A percentile compares a stretch with the other conserved stretches of the same genome.
These are phyloP conservation scores for Psilocybe sp. DNA, from an alignment of 768 basidiomycete species.

Conservation along the genomic window DNA sequence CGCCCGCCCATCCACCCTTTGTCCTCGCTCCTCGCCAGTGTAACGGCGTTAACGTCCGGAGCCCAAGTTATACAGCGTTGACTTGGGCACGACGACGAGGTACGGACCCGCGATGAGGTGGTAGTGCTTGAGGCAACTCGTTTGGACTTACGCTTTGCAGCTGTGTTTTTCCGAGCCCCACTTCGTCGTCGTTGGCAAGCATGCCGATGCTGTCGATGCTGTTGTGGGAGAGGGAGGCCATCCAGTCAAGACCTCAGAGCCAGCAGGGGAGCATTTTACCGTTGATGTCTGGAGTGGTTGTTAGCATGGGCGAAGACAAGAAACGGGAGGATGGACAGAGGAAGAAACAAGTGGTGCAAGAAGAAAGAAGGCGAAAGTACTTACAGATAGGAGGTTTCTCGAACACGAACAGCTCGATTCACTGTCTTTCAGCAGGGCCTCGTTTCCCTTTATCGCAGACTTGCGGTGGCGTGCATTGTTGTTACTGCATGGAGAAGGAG, in stretches of 20 bases:
- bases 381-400: constrained; percentile 90
- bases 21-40: too few relatives aligned
- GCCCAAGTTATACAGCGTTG: constrained; percentile 96
- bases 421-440: constrained; percentile 87
- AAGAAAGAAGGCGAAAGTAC: constrained; percentile 3
- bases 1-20: too few relatives aligned
- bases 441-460: constrained; percentile 97
- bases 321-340: too few relatives aligned
- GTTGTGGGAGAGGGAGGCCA: constrained; percentile 94
- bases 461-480: constrained; percentile 83
- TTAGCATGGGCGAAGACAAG: too few relatives aligned
- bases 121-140: constrained; percentile 95
- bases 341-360: too few relatives aligned
- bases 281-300: constrained; percentile 63
- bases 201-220: constrained; percentile 95
- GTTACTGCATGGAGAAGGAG: constrained; percentile 45
- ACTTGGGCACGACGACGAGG: constrained; percentile 98
- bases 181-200: constrained; percentile 97
- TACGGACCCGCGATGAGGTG: constrained; percentile 69
- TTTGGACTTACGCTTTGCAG: constrained; percentile 95
- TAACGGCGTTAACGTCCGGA: too few relatives aligned
- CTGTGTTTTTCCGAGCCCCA: constrained; percentile 99
- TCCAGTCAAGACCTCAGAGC: constrained; percentile 91
- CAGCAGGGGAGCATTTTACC: too few relatives aligned
- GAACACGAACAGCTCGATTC: constrained; percentile 88